phyloP scores from a whole-genome alignment of 2,329 filamentous ascomycete genomes.

The Rutstroemia sydowiana region DNA sequence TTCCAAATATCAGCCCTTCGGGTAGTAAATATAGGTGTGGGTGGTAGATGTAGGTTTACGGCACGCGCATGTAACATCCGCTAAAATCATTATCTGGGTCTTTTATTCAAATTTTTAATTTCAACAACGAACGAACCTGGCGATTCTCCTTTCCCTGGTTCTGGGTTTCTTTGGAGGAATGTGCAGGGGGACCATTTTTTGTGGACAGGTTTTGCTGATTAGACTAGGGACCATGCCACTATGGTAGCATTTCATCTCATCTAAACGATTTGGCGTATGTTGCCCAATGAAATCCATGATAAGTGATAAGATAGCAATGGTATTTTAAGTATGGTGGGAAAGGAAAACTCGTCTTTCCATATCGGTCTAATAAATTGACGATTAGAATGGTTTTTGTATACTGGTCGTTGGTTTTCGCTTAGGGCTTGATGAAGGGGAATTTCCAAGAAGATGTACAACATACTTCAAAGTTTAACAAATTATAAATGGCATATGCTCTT shows the following conservation, averaged over 20 bases:
- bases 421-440: no score
- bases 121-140: neutral
- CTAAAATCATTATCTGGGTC: neutral
- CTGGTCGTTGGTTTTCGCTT: no score
- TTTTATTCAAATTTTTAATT: neutral
- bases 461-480: no score
- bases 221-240: neutral
- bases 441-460: no score
- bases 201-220: neutral
- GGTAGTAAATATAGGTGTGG: neutral
- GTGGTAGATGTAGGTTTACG: neutral
- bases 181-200: neutral
- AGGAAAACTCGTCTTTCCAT: no score
- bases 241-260: neutral
- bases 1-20: neutral
- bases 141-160: neutral
- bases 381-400: no score
- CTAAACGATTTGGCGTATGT: no score
- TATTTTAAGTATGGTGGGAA: no score
- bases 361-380: no score
- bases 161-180: neutral
- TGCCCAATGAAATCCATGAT: no score
- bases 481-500: no score
- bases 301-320: no score
- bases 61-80: neutral